Evolutionary conservation across 371 early-diverging fungal genomes (phyloP).

Genomic region (Mycotypha africana): DNA sequence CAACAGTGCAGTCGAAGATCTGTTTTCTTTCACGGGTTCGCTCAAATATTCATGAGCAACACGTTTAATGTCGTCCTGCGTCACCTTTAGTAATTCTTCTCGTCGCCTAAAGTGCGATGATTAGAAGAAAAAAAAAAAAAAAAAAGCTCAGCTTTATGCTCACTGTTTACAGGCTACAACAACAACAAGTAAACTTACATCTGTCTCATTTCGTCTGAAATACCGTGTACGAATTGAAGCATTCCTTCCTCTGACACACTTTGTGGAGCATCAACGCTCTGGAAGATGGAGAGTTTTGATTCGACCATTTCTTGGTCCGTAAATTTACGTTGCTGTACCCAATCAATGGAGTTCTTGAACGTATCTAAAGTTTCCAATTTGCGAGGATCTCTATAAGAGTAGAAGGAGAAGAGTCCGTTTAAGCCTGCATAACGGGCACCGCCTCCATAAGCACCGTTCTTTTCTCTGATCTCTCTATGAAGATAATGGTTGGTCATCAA

Average conservation of each 20-base stretch:
- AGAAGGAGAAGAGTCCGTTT: conserved; percentile 82
- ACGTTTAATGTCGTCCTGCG: conserved; percentile 62
- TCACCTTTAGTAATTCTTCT: conserved; percentile 67
- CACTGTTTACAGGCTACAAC: background rate
- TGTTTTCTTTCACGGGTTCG: conserved; percentile 9
- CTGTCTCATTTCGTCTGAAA: conserved; percentile 85
- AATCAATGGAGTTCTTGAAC: conserved; percentile 58
- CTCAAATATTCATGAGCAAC: conserved; percentile 69
- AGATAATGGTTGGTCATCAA: conserved; percentile 80
- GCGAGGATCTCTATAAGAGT: conserved; percentile 91
- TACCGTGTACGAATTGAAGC: conserved; percentile 67
- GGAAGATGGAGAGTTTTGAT: conserved; percentile 90
- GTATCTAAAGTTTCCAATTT: conserved; percentile 71
- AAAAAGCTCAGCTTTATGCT: too few species aligned
- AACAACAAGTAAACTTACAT: conserved; percentile 53
- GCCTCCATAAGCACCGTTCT: conserved; percentile 96
- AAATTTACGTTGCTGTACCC: conserved; percentile 55
- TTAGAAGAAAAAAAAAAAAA: background rate
- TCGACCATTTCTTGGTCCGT: conserved; percentile 74
- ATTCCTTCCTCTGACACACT: conserved; percentile 85
- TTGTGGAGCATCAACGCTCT: conserved; percentile 77
- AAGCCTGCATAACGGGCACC: conserved; percentile 71
- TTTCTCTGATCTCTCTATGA: conserved; percentile 93
- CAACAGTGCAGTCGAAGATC: conserved; percentile 33
- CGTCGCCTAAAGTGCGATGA: conserved; percentile 68